Evolutionary conservation across 305 asterid species (phyloP), one percentile per base, ranked within the genome.

Genomic region (Ilex paraguariensis): DNA sequence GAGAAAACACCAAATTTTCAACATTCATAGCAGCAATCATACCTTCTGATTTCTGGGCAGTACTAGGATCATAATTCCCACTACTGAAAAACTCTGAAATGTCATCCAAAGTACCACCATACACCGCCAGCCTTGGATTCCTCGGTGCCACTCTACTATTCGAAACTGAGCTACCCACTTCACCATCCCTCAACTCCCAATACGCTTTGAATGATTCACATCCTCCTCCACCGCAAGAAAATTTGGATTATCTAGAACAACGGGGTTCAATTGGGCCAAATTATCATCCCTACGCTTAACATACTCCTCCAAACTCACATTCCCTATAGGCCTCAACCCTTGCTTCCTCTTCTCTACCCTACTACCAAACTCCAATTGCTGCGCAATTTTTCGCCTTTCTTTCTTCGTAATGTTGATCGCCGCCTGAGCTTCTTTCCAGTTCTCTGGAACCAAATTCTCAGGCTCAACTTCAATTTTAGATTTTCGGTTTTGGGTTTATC

Each of bases 51-150:
- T 72, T 79, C 56, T 74, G 78, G 30, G 72, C 68, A 53, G 66
- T 68, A 31, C 55, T 64, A 51, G 83, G 81, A 31, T 77, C 87
- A 75, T 93, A 90, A 52, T 51, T 73, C 60, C 75, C 87, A 66
- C 92, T 80, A 15, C 58, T 75, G 71, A 93, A 90, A 66, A 82
- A 65, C 61, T 87, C 84, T 0, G 90, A 79, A 61, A 93, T 81
- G 66, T 86, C 94, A 49, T 90, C 97, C 82, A 93, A 76, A 60
- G 95, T 97, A 40, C 79, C 85, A 11, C 96, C 96, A 54, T 87
- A 87, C 67, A 87, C 96, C 4, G 90, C 96, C 78, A 75, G 65
- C 76, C 95, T 85, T 13, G 96, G 98, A 64, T 90, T 85, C 78
- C 83, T 87, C 13, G 96, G 95, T 17, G 77, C 67, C 72, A 81